phyloP scores from a whole-genome alignment of 257 asterid genomes.

The Fraxinus pennsylvanica region DNA sequence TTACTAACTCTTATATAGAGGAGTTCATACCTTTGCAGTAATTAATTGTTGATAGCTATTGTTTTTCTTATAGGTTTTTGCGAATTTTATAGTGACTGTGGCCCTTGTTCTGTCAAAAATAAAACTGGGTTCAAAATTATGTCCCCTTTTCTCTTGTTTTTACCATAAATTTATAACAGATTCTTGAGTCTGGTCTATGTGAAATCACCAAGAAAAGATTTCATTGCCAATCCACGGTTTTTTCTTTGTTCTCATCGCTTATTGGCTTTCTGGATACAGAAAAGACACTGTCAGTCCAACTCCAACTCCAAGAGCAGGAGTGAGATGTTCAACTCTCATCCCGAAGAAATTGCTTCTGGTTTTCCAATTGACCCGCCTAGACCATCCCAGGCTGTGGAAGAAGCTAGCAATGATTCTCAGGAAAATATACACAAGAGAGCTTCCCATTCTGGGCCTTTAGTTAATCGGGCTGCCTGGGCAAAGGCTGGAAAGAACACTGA shows the following conservation, averaged over 20 bases:
- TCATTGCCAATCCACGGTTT: neutral
- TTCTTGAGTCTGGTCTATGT: neutral
- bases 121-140: neutral
- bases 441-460: conserved; percentile 96
- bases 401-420: conserved; percentile 46
- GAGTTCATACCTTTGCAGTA: too few relatives aligned
- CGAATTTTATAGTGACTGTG: too few relatives aligned
- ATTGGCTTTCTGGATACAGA: conserved; percentile 48
- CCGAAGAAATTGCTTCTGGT: conserved; percentile 90
- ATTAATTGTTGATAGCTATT: too few relatives aligned
- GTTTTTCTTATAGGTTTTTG: too few relatives aligned
- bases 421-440: conserved; percentile 62
- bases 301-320: conserved; percentile 90
- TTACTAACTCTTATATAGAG: too few relatives aligned
- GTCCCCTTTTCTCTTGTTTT: neutral
- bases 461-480: conserved; percentile 78
- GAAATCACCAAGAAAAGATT: neutral
- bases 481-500: conserved; percentile 69
- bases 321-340: conserved; percentile 91
- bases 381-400: conserved; percentile 69
- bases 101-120: neutral
- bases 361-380: conserved; percentile 95
- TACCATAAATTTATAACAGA: neutral
- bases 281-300: conserved; percentile 69
- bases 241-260: neutral